Conservation (phyloP, 192 early-diverging fungal species). For the Coemansia furcata region DNA sequence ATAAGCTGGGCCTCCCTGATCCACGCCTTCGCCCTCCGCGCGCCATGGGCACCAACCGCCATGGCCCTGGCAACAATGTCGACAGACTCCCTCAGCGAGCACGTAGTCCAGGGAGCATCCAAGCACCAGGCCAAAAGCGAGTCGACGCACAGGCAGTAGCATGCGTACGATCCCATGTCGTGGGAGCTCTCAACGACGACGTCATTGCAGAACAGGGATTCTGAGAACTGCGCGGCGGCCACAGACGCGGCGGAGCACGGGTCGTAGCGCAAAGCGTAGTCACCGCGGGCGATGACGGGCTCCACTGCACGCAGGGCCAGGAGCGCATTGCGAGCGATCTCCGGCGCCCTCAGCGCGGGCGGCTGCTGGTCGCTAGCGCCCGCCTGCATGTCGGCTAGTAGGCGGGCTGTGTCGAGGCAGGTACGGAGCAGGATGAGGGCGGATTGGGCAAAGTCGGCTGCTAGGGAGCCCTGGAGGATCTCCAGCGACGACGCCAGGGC, state of each 20-base stretch:
- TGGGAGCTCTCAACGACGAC: background rate
- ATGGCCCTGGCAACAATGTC: constrained; percentile 21
- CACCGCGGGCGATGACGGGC: background rate
- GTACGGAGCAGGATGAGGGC: constrained; percentile 24
- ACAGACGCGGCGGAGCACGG: constrained; percentile 11
- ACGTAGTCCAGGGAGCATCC: background rate
- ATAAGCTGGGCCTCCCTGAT: constrained; percentile 20
- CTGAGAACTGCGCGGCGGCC: constrained; percentile 11
- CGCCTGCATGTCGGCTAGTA: constrained; percentile 24
- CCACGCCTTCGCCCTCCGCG: constrained; percentile 5
- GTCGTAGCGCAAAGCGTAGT: constrained; percentile 6
- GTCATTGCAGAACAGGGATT: constrained; percentile 14
- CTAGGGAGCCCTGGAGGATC: background rate
- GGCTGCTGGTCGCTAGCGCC: constrained; percentile 3
- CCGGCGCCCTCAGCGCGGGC: constrained; percentile 5
- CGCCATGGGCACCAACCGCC: constrained; percentile 4
- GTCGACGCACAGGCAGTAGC: constrained; percentile 17
- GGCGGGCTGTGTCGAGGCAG: constrained; percentile 10
- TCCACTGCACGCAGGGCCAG: constrained; percentile 9
- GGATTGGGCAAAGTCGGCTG: background rate
- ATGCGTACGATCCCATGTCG: background rate
- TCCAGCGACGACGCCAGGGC: background rate
- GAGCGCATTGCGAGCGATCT: constrained; percentile 8
- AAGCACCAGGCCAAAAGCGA: constrained; percentile 15
- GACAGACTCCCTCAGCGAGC: background rate